These are phyloP conservation scores for Tuber brumale DNA, from an alignment of 495 filamentous ascomycete species.

Conservation along the genomic window DNA sequence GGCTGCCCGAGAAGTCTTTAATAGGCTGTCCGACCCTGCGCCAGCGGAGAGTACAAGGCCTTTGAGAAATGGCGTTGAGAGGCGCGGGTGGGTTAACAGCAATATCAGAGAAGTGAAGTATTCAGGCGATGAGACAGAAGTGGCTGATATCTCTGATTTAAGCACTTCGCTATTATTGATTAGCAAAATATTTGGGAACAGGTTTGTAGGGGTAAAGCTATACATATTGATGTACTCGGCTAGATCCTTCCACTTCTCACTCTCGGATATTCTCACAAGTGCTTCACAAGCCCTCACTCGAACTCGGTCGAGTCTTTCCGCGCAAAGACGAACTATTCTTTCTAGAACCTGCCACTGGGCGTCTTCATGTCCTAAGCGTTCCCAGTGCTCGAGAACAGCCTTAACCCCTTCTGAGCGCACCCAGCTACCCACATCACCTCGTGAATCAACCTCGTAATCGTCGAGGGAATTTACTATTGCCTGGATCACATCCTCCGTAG, in stretches of 20 bases:
- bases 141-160: conserved; percentile 28
- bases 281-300: conserved; percentile 58
- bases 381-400: conserved; percentile 44
- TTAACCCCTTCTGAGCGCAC: conserved; percentile 71
- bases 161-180: conserved; percentile 9
- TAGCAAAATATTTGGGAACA: conserved; percentile 35
- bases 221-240: conserved; percentile 14
- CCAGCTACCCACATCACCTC: conserved; percentile 82
- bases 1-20: conserved; percentile 66
- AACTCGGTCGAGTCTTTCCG: conserved; percentile 85
- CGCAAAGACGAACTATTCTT: conserved; percentile 60
- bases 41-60: conserved; percentile 79
- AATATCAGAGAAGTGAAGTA: conserved; percentile 52
- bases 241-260: conserved; percentile 39
- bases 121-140: conserved; percentile 47
- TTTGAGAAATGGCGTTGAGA: conserved; percentile 51
- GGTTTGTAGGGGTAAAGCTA: conserved; percentile 15
- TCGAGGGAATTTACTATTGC: conserved; percentile 56
- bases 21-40: conserved; percentile 72
- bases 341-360: conserved; percentile 24
- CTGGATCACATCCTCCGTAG: conserved; percentile 42
- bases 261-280: conserved; percentile 42
- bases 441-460: conserved; percentile 79
- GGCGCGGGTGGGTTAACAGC: conserved; percentile 38
- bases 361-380: conserved; percentile 24